Evolutionary conservation across 2,329 filamentous ascomycete genomes (phyloP).

Genomic region (Rhexocercosporidium sp.): DNA sequence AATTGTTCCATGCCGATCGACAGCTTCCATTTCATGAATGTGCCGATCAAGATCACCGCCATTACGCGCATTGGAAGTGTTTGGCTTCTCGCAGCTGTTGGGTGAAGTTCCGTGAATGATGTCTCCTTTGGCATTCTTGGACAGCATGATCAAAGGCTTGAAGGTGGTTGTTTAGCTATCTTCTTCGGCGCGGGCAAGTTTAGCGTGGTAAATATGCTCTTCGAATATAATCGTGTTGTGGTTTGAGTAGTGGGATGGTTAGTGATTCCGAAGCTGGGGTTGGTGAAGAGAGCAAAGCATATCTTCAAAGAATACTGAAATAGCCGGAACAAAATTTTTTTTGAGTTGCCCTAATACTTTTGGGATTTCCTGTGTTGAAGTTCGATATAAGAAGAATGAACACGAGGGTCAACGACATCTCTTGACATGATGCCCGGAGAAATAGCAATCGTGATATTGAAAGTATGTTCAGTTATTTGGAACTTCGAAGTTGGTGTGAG

Average conservation of each 20-base stretch:
- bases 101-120: not conserved
- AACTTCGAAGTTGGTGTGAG: too few species aligned
- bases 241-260: not conserved
- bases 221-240: slow-evolving; percentile 1
- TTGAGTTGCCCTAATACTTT: not conserved
- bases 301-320: too few species aligned
- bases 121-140: slow-evolving; percentile 17
- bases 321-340: too few species aligned
- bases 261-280: not conserved
- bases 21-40: too few species aligned
- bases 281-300: too few species aligned
- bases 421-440: not conserved
- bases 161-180: slow-evolving; percentile 7
- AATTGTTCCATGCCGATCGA: slow-evolving; percentile 17
- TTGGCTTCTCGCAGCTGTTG: not conserved
- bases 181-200: slow-evolving; percentile 18
- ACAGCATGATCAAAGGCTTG: slow-evolving; percentile 20
- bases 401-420: not conserved
- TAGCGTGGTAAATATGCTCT: slow-evolving; percentile 11
- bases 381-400: not conserved
- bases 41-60: too few species aligned
- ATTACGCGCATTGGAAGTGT: not conserved
- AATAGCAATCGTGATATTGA: not conserved
- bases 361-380: not conserved
- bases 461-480: too few species aligned